phyloP scores from a whole-genome alignment of 192 early-diverging fungal species.

The Gigaspora rosea region DNA sequence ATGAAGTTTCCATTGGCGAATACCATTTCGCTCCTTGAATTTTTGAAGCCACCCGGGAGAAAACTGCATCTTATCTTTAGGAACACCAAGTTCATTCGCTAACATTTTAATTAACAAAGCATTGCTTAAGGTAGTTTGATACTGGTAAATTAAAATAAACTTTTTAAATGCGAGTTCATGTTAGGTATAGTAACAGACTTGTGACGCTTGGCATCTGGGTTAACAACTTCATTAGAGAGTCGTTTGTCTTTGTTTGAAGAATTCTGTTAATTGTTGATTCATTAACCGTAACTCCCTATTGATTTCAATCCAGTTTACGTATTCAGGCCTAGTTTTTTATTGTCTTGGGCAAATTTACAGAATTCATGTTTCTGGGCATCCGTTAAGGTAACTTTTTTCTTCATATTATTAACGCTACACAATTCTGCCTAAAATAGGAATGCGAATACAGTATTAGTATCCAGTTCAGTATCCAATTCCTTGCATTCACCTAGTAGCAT shows the following conservation, averaged over 20 bases:
- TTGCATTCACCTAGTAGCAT: too few relatives aligned
- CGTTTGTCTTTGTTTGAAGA: background rate
- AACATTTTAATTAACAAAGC: constrained; percentile 3
- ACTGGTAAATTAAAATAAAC: constrained; percentile 14
- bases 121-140: background rate
- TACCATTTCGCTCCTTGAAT: constrained; percentile 25
- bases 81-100: background rate
- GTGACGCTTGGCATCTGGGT: background rate
- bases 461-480: too few relatives aligned
- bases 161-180: constrained; percentile 13
- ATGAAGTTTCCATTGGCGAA: constrained; percentile 20
- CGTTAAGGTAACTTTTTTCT: background rate
- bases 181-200: background rate
- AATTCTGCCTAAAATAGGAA: too few relatives aligned
- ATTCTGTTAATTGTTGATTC: background rate
- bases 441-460: too few relatives aligned
- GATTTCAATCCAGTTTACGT: background rate
- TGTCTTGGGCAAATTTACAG: background rate
- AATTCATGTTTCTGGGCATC: background rate
- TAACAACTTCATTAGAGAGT: background rate
- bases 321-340: background rate
- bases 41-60: constrained; percentile 13
- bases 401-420: too few relatives aligned
- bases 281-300: background rate
- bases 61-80: background rate